phyloP scores from a whole-genome alignment of 257 asterid species.

The Leptodermis oblonga region DNA sequence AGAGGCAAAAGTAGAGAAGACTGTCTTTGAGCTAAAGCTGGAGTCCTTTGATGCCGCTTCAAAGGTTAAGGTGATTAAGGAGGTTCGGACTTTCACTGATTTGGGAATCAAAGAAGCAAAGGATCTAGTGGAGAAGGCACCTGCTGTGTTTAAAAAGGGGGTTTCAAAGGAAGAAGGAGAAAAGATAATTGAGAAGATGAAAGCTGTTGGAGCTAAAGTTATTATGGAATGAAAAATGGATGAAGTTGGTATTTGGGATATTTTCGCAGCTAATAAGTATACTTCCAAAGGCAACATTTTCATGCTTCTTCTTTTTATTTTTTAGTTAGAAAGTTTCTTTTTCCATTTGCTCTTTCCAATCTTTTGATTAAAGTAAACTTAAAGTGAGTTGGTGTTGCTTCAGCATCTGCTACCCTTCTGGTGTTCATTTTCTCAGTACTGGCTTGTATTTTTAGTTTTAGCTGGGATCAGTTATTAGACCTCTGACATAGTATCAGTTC shows the following conservation, averaged over 20 bases:
- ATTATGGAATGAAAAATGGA: conserved; percentile 42
- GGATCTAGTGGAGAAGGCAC: conserved; percentile 42
- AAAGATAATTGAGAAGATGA: conserved; percentile 42
- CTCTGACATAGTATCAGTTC: background rate
- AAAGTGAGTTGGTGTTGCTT: background rate
- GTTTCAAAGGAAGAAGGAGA: conserved; percentile 45
- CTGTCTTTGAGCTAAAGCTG: conserved; percentile 66
- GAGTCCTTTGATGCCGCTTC: conserved; percentile 67
- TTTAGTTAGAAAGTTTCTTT: background rate
- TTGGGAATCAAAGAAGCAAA: conserved; percentile 46
- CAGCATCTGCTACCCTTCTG: background rate
- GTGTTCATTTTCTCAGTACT: background rate
- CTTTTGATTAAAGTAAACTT: background rate
- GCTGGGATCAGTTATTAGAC: background rate
- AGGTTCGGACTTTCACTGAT: conserved; percentile 38
- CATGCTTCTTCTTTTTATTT: background rate
- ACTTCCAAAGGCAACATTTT: background rate
- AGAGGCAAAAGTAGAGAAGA: conserved; percentile 63
- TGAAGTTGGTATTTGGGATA: background rate
- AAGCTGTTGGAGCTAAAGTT: conserved; percentile 40
- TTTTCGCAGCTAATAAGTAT: background rate
- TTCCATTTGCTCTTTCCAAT: too few relatives aligned
- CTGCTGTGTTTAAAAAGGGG: conserved; percentile 40
- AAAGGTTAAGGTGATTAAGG: conserved; percentile 69
- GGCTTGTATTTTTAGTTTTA: background rate